Base-by-base conservation (phyloP, 108 stramenopile genomes). In the Conticribra guillardii region DNA sequence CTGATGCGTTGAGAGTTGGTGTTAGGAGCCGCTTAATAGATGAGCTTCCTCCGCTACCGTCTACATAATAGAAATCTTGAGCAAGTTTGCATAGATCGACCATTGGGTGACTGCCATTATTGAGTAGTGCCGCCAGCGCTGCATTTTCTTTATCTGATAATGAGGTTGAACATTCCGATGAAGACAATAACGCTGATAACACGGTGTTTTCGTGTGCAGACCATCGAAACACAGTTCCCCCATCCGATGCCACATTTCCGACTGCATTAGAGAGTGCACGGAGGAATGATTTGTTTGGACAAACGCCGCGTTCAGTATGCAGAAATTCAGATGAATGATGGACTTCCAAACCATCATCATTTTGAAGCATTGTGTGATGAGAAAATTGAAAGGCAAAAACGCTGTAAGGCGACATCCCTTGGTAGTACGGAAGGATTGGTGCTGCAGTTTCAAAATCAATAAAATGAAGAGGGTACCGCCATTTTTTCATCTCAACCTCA, bases 211-310 rank as follows among this genome's bases (percentile, higher is more conserved):
- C 84, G 34, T 81, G 76, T 29, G 81, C 21, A 24, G 76, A 78
- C 80, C 84, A 84, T 29, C 73, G 76, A 69, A 84, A 84, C 9
- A 84, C 72, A 17, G 84, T 82, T 21, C 84, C 84, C 24, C 64
- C 64, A 21, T 57, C 60, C 15, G 45, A 22, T 8, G 47, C 26
- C 21, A 37, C 49, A 53, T 46, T 37, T 9, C 56, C 48, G 29
- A 82, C 27, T 19, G 81, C 71, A 19, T 60, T 45, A 26, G 27
- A 53, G 23, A 84, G 47, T 1, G 84, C 84, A 28, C 54, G 51
- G 1, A 84, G 28, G 61, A 84, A 84, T 15, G 57, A 29, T 18
- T 31, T 46, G 32, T 79, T 79, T 0, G 84, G 80, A 45, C 54
- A 68, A 4, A 45, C 44, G 1, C 69, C 80, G 53, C 41, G 51